Evolutionary conservation across 1,284 basidiomycete genomes (phyloP).

Genomic region (Anthracocystis panici-leucophaei): DNA sequence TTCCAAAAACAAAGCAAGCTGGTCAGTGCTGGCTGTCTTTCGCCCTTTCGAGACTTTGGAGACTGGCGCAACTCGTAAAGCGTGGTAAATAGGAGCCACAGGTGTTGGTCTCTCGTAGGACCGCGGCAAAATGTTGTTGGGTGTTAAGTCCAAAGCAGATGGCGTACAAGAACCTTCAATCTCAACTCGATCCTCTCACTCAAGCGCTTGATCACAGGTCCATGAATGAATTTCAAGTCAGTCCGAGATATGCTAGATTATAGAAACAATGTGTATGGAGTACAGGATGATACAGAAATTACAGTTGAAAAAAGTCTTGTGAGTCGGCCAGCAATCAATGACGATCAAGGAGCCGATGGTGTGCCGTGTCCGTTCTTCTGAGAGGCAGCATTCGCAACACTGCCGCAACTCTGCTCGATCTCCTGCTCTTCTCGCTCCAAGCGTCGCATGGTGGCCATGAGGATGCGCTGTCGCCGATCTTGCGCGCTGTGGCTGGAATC

Average conservation of each 20-base stretch:
- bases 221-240: background rate
- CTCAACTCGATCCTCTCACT: background rate
- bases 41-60: no score
- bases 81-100: background rate
- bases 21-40: background rate
- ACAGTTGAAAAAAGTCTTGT: background rate
- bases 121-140: no score
- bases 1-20: background rate
- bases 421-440: slow-evolving; percentile 49
- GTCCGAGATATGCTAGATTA: background rate
- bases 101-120: background rate
- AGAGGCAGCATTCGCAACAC: slow-evolving; percentile 17
- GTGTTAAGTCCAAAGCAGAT: no score
- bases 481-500: slow-evolving; percentile 8
- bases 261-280: background rate
- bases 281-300: background rate
- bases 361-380: slow-evolving; percentile 8
- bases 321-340: background rate
- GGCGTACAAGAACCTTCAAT: no score
- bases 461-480: slow-evolving; percentile 44
- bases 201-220: background rate
- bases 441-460: slow-evolving; percentile 52
- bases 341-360: slow-evolving; percentile 5
- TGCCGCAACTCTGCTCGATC: slow-evolving; percentile 47
- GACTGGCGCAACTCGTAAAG: background rate